Evolutionary conservation across 1,284 basidiomycete genomes (phyloP), one percentile per base, ranked within the genome.

Genomic region (Nidula niveotomentosa): DNA sequence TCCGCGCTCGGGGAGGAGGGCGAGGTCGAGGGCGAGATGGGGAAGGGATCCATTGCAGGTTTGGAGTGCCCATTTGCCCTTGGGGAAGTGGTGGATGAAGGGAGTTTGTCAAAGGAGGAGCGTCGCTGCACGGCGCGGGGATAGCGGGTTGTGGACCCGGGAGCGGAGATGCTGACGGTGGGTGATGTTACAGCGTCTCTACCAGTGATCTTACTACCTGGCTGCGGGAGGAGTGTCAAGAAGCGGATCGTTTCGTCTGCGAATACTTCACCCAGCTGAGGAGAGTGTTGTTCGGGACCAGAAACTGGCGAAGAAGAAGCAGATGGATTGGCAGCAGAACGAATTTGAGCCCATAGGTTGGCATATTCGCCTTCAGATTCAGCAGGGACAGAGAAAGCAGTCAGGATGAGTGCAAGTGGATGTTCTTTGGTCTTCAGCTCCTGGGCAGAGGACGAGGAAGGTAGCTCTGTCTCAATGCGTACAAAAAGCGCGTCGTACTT

Each of bases 181-280:
- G 73, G 65, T 0, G 70, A 68, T 36, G 67, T 63, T 8, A 61
- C 54, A 48, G 64, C 58, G 33, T 64, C 62, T 8, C 48, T 49
- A 12, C 54, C 59, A 6, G 59, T 23, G 23, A 23, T 58, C n/a
- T 62, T 64, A 36, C 63, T 57, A 54, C 39, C 15, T 4, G 39
- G 39, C 15, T 41, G 39, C 39, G 80, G 77, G 37, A 81, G 62
- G 51, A 84, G 71, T 1, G 80, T 78, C 39, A 85, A 66, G 51
- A 85, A 68, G 6, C 84, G 82, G 8, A 88, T 74, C 0, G 85
- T 90, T 54, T 90, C 88, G 54, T 90, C 88, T 3, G 81, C 74
- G 55, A 91, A 82, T 48, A 91, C 68, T 49, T 71, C 73, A 53
- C 72, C 65, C 10, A 83, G 64, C 66, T 35, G 23, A 23, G 23